phyloP scores from a whole-genome alignment of 805 yeast genomes.

The Metschnikowia aberdeeniae region DNA sequence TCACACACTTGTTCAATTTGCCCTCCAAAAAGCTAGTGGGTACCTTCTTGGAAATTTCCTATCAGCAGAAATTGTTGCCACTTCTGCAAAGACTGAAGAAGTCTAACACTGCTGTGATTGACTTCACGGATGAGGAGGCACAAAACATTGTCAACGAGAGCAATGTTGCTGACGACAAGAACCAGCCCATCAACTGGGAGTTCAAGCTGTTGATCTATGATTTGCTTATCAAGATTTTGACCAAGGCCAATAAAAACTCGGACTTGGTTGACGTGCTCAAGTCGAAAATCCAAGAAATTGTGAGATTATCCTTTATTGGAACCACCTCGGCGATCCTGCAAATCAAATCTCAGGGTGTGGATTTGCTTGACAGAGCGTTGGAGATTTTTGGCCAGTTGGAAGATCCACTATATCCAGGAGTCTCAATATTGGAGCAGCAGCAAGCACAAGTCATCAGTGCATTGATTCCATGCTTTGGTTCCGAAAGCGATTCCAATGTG shows the following conservation, averaged over 20 bases:
- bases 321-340: slow-evolving; percentile 65
- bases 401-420: slow-evolving; percentile 71
- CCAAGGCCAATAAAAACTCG: slow-evolving; percentile 35
- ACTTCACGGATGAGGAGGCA: slow-evolving; percentile 40
- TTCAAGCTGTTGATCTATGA: slow-evolving; percentile 49
- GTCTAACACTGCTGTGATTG: slow-evolving; percentile 19
- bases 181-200: slow-evolving; percentile 56
- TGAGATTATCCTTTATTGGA: slow-evolving; percentile 75
- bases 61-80: slow-evolving; percentile 39
- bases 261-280: slow-evolving; percentile 40
- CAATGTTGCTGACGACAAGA: slow-evolving; percentile 35
- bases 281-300: slow-evolving; percentile 55
- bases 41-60: slow-evolving; percentile 35
- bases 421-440: slow-evolving; percentile 78
- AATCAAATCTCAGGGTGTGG: slow-evolving; percentile 62
- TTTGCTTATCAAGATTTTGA: slow-evolving; percentile 41
- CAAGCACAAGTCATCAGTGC: slow-evolving; percentile 94
- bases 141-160: slow-evolving; percentile 36
- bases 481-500: slow-evolving; percentile 66
- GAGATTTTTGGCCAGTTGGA: slow-evolving; percentile 53
- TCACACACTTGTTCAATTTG: slow-evolving; percentile 46
- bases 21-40: slow-evolving; percentile 41
- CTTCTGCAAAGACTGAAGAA: slow-evolving; percentile 41
- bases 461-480: slow-evolving; percentile 76
- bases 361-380: slow-evolving; percentile 60